phyloP scores from a whole-genome alignment of 371 early-diverging fungal genomes.

The Mucor indicus region DNA sequence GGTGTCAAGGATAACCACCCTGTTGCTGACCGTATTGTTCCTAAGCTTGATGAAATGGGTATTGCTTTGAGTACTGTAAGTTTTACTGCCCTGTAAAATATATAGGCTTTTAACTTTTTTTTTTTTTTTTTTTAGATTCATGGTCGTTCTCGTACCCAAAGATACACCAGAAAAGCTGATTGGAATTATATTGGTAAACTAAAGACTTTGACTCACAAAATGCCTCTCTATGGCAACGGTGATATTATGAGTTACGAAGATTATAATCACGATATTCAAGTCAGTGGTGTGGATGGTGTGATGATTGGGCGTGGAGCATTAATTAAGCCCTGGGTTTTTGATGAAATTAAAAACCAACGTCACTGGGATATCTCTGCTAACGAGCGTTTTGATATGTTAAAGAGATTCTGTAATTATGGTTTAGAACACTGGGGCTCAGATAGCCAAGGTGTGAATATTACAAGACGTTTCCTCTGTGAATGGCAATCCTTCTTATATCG shows the following conservation, averaged over 20 bases:
- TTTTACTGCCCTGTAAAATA: background rate
- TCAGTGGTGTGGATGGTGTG: conserved; percentile 73
- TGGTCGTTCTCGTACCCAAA: conserved; percentile 90
- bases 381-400: conserved; percentile 91
- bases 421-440: conserved; percentile 96
- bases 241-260: conserved; percentile 88
- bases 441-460: conserved; percentile 80
- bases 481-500: conserved; percentile 85
- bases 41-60: conserved; percentile 57
- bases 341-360: conserved; percentile 86
- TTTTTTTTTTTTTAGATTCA: no score
- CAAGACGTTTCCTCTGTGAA: conserved; percentile 88
- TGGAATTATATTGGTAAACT: conserved; percentile 86
- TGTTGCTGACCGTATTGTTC: conserved; percentile 75
- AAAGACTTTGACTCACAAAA: conserved; percentile 37
- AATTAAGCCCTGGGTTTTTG: conserved; percentile 97
- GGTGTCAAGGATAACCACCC: conserved; percentile 67
- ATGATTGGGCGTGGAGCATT: conserved; percentile 89
- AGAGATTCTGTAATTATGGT: conserved; percentile 81
- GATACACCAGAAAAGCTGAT: conserved; percentile 88
- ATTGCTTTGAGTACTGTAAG: conserved; percentile 48
- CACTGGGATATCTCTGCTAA: conserved; percentile 89
- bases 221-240: conserved; percentile 81
- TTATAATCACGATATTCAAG: conserved; percentile 68
- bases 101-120: no score